Conservation (phyloP, 1,139 yeast species). For the Ashbya aceris region DNA sequence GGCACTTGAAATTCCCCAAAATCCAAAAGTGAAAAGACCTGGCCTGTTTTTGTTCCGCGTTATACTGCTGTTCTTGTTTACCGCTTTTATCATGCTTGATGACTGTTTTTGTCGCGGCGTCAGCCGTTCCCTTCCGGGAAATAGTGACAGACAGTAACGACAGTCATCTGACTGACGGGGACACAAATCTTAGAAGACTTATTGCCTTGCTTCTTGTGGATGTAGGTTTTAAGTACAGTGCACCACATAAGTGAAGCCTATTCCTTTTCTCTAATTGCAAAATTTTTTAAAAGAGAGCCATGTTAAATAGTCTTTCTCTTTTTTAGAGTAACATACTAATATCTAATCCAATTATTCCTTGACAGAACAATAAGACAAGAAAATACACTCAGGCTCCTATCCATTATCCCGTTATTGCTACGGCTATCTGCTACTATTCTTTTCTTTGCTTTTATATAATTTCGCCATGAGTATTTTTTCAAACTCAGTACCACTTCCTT, state of each 20-base stretch:
- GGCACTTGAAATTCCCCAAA: slow-evolving; percentile 2
- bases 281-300: neutral
- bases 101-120: too few relatives aligned
- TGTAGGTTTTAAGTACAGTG: neutral
- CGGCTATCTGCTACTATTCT: slow-evolving; percentile 3
- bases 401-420: slow-evolving; percentile 4
- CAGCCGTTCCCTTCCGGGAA: too few relatives aligned
- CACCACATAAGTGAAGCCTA: neutral
- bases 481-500: slow-evolving; percentile 5
- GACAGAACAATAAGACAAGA: slow-evolving; percentile 4
- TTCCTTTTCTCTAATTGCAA: neutral
- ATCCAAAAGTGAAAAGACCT: neutral
- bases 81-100: too few relatives aligned
- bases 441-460: slow-evolving; percentile 2
- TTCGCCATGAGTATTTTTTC: slow-evolving; percentile 5
- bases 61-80: too few relatives aligned
- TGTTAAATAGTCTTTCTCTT: neutral
- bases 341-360: slow-evolving; percentile 1
- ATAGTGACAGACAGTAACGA: too few relatives aligned
- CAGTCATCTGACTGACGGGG: too few relatives aligned
- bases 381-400: slow-evolving; percentile 4
- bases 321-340: neutral
- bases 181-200: too few relatives aligned
- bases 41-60: too few relatives aligned
- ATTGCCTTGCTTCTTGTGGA: slow-evolving; percentile 1